These are phyloP conservation scores for Chytriomyces confervae DNA, from an alignment of 192 early-diverging fungal genomes.

Conservation along the genomic window DNA sequence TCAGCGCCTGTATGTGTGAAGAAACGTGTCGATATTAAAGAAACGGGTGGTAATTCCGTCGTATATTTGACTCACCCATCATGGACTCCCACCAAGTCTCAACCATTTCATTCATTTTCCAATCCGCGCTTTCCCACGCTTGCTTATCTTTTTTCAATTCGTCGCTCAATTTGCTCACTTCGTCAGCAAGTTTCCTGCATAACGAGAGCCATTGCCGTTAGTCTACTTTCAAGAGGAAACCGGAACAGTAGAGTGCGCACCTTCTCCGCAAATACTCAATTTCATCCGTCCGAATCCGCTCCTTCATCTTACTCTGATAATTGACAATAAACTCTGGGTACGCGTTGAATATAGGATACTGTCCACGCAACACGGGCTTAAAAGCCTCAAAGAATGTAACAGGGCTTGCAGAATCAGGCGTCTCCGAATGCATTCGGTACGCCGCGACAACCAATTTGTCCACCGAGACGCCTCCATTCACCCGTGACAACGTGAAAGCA, in stretches of 20 bases:
- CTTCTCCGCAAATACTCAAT: conserved; percentile 51
- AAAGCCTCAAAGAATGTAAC: conserved; percentile 48
- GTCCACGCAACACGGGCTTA: conserved; percentile 45
- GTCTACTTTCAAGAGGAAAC: background rate
- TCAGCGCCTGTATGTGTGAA: conserved; percentile 34
- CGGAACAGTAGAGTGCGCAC: background rate
- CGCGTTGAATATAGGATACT: conserved; percentile 60
- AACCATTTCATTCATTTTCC: conserved; percentile 62
- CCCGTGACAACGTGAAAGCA: conserved; percentile 54
- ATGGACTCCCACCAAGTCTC: conserved; percentile 60
- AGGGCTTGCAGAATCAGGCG: conserved; percentile 42
- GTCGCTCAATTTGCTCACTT: conserved; percentile 47
- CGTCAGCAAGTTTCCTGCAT: conserved; percentile 41
- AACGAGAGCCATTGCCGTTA: background rate
- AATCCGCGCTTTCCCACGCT: conserved; percentile 55
- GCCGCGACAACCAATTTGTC: conserved; percentile 37
- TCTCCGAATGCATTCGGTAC: conserved; percentile 40
- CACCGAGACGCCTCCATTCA: conserved; percentile 35
- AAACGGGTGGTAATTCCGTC: background rate
- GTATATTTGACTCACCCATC: conserved; percentile 36
- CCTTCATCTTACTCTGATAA: conserved; percentile 57
- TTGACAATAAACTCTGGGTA: conserved; percentile 62
- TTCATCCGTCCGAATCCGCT: conserved; percentile 57
- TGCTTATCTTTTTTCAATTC: conserved; percentile 50
- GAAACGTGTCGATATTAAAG: background rate